Base-by-base conservation (phyloP, 2,329 filamentous ascomycete species). In the Scedosporium boydii region DNA sequence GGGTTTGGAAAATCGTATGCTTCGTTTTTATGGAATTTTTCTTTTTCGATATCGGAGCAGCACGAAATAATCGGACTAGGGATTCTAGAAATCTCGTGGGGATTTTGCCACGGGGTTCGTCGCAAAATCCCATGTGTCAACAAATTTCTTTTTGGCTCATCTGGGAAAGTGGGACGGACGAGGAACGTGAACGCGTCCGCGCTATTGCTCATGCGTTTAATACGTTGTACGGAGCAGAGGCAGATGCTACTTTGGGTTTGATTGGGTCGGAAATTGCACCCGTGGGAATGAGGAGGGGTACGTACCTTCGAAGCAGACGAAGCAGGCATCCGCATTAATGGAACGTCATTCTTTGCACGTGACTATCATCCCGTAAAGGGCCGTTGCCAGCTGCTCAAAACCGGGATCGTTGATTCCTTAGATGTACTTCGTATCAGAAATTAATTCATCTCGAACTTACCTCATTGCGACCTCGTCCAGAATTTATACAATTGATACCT, bases 231-330 rank as follows among this genome's bases (percentile, higher is more conserved):
- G 6, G 10, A 14, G 59, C 14, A 21, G n/a, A 29, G 4, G 42
- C 23, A 18, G 55, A 41, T 41, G 21, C 59, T 48, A 34, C 48
- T 56, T 61, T 42, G 34, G 59, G 48, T 55, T 61, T 61, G 59
- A 61, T 61, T 61, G 59, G 59, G 48, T 34, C 46, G 59, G 59
- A 61, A 42, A 61, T 61, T 61, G 57, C 41, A n/a, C 44, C 51
- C 7, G 6, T 48, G 6, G 51, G 18, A 23, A 55, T 14, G 21
- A 55, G 12, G 10, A 12, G 10, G 34, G 34, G 4, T 38, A 38
- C 34, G 34, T 38, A 38, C 34, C 34, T 12, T 38, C 34, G 23
- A 23, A 23, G 23, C 23, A 23, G 23, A 23, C 23, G 34, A 38
- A 38, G 34, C 34, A 38, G 34, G 34, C 34, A 38, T 38, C 34